Evolutionary conservation across 768 basidiomycete genomes (phyloP).

Genomic region (Cystobasidium onofrii): DNA sequence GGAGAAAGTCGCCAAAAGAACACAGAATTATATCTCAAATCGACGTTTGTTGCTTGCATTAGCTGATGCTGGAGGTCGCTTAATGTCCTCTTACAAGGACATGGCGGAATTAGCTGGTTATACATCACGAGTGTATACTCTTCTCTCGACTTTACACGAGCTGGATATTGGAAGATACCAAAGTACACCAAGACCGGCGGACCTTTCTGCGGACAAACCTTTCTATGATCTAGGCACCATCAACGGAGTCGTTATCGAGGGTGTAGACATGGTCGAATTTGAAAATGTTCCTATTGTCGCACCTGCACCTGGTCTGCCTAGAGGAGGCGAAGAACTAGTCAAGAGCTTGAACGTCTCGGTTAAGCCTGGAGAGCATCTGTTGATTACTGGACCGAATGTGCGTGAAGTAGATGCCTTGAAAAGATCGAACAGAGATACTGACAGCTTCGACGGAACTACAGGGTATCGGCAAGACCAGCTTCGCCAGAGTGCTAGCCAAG

Average conservation of each 20-base stretch:
- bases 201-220: conserved; percentile 47
- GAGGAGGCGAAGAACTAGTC: conserved; percentile 56
- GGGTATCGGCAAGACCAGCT: conserved; percentile 42
- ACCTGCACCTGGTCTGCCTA: conserved; percentile 46
- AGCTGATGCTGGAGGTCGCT: conserved; percentile 88
- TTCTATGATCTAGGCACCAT: conserved; percentile 61
- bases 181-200: conserved; percentile 50
- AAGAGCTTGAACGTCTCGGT: conserved; percentile 61
- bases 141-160: conserved; percentile 75
- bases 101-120: conserved; percentile 88
- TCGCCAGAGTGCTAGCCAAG: conserved; percentile 65
- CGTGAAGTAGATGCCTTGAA: background rate
- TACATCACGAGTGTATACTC: conserved; percentile 77
- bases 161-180: conserved; percentile 49
- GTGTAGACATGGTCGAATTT: conserved; percentile 40
- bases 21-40: conserved; percentile 79
- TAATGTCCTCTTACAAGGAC: conserved; percentile 97
- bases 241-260: conserved; percentile 50
- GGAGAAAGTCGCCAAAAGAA: conserved; percentile 50
- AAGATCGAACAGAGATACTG: background rate
- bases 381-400: conserved; percentile 71
- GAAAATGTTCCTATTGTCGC: conserved; percentile 48
- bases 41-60: conserved; percentile 80
- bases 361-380: conserved; percentile 66
- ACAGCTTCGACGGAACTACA: too few relatives aligned